Conservation (phyloP, 1,284 basidiomycete genomes). For the Ceratobasidium sp. region DNA sequence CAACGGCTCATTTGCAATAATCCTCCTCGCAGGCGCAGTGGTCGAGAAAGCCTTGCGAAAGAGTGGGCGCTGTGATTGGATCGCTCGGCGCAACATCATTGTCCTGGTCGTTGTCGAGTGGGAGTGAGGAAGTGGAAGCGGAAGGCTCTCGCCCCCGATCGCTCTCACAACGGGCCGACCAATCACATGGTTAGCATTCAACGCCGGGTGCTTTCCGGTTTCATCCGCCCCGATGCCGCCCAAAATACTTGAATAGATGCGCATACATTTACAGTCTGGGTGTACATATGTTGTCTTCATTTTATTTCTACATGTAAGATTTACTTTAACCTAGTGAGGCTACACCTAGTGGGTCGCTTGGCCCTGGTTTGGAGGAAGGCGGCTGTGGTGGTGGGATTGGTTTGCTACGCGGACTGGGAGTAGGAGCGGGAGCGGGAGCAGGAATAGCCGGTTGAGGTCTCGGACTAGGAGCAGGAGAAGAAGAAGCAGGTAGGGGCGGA, state of each 20-base stretch:
- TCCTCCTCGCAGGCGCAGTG: conserved; percentile 69
- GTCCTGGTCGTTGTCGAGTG: conserved; percentile 27
- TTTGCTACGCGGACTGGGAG: neutral
- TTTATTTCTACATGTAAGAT: neutral
- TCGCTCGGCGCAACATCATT: conserved; percentile 27
- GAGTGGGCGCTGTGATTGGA: conserved; percentile 22
- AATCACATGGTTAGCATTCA: conserved; percentile 42
- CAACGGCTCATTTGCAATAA: conserved; percentile 82
- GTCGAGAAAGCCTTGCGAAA: conserved; percentile 67
- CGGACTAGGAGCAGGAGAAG: neutral
- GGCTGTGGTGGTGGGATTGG: neutral
- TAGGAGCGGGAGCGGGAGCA: neutral
- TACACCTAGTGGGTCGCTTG: conserved; percentile 29
- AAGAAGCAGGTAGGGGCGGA: neutral
- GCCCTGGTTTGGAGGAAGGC: neutral
- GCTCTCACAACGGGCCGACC: conserved; percentile 30
- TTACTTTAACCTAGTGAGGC: conserved; percentile 20
- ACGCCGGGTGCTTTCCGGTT: conserved; percentile 35
- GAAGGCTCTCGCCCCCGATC: too few relatives aligned
- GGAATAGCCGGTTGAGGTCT: neutral
- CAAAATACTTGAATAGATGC: too few relatives aligned
- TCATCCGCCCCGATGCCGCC: conserved; percentile 37
- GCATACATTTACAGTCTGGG: neutral
- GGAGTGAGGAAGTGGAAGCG: conserved; percentile 11
- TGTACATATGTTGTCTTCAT: neutral